A percentile compares a stretch with the other conserved stretches of the same genome.
Evolutionary conservation across 139 green algal species (phyloP).

Genomic region (Bryopsis sp.): DNA sequence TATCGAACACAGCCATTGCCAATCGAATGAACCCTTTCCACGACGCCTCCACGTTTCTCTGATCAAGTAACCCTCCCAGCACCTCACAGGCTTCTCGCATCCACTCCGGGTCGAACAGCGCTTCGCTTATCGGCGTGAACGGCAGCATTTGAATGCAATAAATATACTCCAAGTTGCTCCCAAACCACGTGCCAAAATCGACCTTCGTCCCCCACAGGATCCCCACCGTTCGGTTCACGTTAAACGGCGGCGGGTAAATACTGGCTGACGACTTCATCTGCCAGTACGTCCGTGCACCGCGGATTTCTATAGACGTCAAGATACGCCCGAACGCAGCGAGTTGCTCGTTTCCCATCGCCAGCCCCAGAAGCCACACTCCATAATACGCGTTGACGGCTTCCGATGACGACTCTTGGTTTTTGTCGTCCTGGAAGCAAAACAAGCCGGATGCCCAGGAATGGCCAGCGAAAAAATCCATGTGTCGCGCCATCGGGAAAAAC

Average conservation of each 20-base stretch:
- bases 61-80: neutral
- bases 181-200: conserved; percentile 36
- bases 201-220: conserved; percentile 39
- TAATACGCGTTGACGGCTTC: conserved; percentile 41
- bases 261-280: conserved; percentile 21
- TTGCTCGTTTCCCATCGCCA: conserved; percentile 18
- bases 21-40: neutral
- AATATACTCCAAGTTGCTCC: conserved; percentile 24
- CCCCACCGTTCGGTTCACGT: conserved; percentile 25
- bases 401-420: conserved; percentile 38
- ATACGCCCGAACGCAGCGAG: conserved; percentile 25
- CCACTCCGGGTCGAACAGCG: neutral
- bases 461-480: conserved; percentile 33
- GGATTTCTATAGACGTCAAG: conserved; percentile 26
- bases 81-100: neutral
- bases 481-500: conserved; percentile 30
- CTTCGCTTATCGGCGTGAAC: neutral
- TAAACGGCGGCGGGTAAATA: conserved; percentile 27
- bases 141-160: conserved; percentile 32
- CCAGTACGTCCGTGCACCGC: conserved; percentile 26
- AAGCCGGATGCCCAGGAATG: conserved; percentile 38
- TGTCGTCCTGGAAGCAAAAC: conserved; percentile 24
- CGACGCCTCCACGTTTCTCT: neutral
- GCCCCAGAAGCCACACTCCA: conserved; percentile 28
- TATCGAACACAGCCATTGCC: neutral